Percentiles rank a stretch among this genome's conserved stretches.
Evolutionary conservation across 768 basidiomycete genomes (phyloP).

Genomic region (Mycena rebaudengoi): DNA sequence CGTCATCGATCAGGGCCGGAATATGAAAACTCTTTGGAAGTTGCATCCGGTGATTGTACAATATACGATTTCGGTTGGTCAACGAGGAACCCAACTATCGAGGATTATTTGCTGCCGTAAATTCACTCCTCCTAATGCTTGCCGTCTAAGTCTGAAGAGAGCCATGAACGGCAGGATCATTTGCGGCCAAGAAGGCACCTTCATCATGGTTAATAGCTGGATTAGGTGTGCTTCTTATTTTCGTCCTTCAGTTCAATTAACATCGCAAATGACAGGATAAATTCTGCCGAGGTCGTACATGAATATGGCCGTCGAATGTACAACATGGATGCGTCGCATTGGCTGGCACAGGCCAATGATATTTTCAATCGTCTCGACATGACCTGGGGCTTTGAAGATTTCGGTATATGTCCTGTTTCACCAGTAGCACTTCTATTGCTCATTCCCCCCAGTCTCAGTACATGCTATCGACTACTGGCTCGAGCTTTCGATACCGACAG

Average conservation of each 20-base stretch:
- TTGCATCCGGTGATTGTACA: neutral
- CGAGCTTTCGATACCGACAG: neutral
- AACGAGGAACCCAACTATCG: neutral
- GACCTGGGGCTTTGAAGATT: neutral
- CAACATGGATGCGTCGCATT: neutral
- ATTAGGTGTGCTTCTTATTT: neutral
- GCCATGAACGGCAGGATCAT: neutral
- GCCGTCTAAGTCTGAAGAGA: neutral
- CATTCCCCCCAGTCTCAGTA: neutral
- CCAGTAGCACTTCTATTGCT: neutral
- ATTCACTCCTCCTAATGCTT: neutral
- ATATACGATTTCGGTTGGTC: neutral
- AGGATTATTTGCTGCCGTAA: neutral
- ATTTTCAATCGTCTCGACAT: constrained; percentile 1
- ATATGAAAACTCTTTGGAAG: neutral
- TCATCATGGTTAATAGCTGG: neutral
- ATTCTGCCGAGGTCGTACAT: neutral
- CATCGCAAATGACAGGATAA: neutral
- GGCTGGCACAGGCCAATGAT: constrained; percentile 1
- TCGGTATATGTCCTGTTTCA: neutral
- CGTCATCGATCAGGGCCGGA: neutral
- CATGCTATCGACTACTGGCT: neutral
- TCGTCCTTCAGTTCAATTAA: neutral
- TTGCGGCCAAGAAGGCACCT: neutral
- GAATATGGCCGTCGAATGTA: neutral